Percentiles rank a stretch among this genome's conserved stretches.
Evolutionary conservation across 1,284 basidiomycete genomes (phyloP).

Genomic region (Sphagnurus paluster): DNA sequence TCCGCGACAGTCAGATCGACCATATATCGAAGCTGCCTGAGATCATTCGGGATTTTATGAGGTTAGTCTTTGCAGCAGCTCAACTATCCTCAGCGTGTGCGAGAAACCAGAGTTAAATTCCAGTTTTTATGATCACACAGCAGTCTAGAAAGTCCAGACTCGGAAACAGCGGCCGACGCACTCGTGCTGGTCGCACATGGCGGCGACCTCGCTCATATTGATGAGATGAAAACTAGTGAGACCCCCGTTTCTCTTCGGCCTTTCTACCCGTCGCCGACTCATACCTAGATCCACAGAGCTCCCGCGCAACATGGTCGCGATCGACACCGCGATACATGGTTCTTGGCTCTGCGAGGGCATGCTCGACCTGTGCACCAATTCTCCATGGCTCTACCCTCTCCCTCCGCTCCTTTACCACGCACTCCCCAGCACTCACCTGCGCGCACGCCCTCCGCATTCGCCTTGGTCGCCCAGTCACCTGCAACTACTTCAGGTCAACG

Average conservation of each 20-base stretch:
- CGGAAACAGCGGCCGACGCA: constrained; percentile 68
- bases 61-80: constrained; percentile 49
- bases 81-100: constrained; percentile 6
- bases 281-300: constrained; percentile 45
- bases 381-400: constrained; percentile 53
- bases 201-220: constrained; percentile 56
- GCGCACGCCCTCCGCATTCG: constrained; percentile 10
- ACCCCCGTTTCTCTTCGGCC: constrained; percentile 13
- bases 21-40: constrained; percentile 67
- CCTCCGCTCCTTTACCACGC: constrained; percentile 48
- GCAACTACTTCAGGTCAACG: too few species aligned
- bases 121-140: constrained; percentile 43
- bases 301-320: constrained; percentile 70
- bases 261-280: background rate
- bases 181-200: constrained; percentile 80
- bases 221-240: constrained; percentile 78
- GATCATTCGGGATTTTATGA: constrained; percentile 75
- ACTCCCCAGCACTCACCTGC: constrained; percentile 21
- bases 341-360: constrained; percentile 57
- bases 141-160: constrained; percentile 76
- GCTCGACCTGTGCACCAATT: constrained; percentile 54
- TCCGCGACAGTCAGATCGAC: constrained; percentile 75
- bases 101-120: background rate
- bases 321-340: constrained; percentile 62
- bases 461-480: constrained; percentile 10